Base-by-base conservation (phyloP, 225 moss, liverwort and hornwort genomes). In the Bryum argenteum region DNA sequence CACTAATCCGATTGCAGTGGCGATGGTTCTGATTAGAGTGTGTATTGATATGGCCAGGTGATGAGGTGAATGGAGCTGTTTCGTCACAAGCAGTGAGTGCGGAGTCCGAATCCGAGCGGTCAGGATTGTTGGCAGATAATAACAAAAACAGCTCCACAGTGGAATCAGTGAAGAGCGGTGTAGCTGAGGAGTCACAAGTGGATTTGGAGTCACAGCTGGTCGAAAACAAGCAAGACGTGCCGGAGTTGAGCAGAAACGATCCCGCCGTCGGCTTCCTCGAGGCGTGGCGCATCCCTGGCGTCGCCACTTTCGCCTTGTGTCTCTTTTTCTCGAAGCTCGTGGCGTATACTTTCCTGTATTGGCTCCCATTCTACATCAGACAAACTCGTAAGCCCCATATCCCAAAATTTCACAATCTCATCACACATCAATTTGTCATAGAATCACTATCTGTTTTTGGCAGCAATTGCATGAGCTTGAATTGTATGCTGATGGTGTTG, bases 301-400 rank as follows among this genome's bases (percentile, higher is more conserved):
- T 96, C 45, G 96, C 91, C 1, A 88, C 93, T 11, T 96, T 90
- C 48, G 90, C 96, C 0, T 60, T 96, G 17, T 91, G 91, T 64
- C 80, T 96, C 65, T 96, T 96, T 66, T 96, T 96, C 51, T 80
- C 93, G 39, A 96, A 96, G 78, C 84, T 96, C 23, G 93, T 96
- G 47, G 96, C 96, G 8, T 96, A 96, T 70, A 96, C 96, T 3
- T 96, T 96, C 60, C 62, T 93, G 62, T 91, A 96, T 42, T 96
- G 96, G 96, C 91, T 96, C 39, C 96, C 96, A 4, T 96, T 96
- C 65, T 96, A 96, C 90, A 91, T 96, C 70, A 78, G 81, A 5
- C 91, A 90, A 63, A 93, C 95, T 67, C 91, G 94, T 95, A 72
- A 82, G 88, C 71, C 52, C 1, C 42, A 9, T 11, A 28, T 5